These are phyloP conservation scores for Ilex paraguariensis DNA, from an alignment of 305 asterid genomes.

Conservation along the genomic window DNA sequence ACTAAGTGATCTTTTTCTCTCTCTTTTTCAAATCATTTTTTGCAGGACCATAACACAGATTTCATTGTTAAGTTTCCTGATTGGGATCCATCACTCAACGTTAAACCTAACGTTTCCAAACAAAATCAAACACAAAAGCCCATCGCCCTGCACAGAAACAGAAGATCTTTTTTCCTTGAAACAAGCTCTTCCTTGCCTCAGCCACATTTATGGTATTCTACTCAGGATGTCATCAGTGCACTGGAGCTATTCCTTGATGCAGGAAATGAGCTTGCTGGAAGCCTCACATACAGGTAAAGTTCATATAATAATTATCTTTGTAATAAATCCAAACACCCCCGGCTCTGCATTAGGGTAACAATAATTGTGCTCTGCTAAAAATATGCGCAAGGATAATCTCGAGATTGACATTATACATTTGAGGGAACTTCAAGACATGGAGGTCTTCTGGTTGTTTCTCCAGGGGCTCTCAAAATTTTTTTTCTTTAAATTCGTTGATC, in stretches of 20 bases:
- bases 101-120: slow-evolving; percentile 21
- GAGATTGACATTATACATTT: too few relatives aligned
- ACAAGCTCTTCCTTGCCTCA: slow-evolving; percentile 47
- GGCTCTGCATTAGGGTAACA: too few relatives aligned
- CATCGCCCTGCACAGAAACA: slow-evolving; percentile 24
- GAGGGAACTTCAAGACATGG: too few relatives aligned
- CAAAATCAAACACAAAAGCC: slow-evolving; percentile 33
- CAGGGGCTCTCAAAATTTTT: too few relatives aligned
- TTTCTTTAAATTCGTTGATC: too few relatives aligned
- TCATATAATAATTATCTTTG: background rate
- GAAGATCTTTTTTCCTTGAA: slow-evolving; percentile 62
- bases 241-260: slow-evolving; percentile 81
- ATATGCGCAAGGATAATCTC: too few relatives aligned
- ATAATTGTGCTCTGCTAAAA: too few relatives aligned
- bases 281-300: slow-evolving; percentile 79
- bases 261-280: slow-evolving; percentile 69
- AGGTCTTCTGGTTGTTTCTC: too few relatives aligned
- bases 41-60: slow-evolving; percentile 90
- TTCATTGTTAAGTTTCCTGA: slow-evolving; percentile 89
- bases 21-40: slow-evolving; percentile 10
- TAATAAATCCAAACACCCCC: too few relatives aligned
- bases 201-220: slow-evolving; percentile 90
- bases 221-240: slow-evolving; percentile 52
- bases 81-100: slow-evolving; percentile 63
- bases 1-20: too few relatives aligned